Conservation (phyloP, 202 grass and related monocot genomes). For the Zoysia matrella region DNA sequence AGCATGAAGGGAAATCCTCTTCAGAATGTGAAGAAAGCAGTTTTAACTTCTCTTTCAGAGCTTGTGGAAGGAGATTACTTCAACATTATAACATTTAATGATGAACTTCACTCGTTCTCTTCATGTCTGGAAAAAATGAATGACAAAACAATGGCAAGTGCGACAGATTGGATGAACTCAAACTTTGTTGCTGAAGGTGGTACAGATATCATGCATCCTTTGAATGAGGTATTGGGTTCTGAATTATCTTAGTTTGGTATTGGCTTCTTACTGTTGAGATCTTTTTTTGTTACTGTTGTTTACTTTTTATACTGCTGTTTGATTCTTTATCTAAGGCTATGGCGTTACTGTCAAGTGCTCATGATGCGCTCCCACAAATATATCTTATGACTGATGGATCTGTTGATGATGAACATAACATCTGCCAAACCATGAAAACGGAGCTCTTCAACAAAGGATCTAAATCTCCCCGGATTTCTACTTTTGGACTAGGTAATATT, state of each 20-base stretch:
- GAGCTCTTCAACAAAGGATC: conserved; percentile 59
- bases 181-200: conserved; percentile 81
- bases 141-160: conserved; percentile 63
- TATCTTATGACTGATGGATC: conserved; percentile 96
- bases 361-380: conserved; percentile 79
- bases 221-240: conserved; percentile 65
- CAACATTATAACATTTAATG: conserved; percentile 90
- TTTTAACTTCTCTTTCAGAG: conserved; percentile 75
- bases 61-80: conserved; percentile 75
- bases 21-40: conserved; percentile 76
- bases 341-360: conserved; percentile 64
- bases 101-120: conserved; percentile 80
- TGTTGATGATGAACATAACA: conserved; percentile 81
- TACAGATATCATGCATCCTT: too few relatives aligned
- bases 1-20: conserved; percentile 95
- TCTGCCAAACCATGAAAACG: conserved; percentile 69
- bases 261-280: conserved; percentile 18
- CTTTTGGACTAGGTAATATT: conserved; percentile 89
- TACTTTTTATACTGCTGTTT: conserved; percentile 28
- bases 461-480: conserved; percentile 37
- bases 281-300: neutral
- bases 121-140: conserved; percentile 81
- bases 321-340: conserved; percentile 66
- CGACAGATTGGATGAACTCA: conserved; percentile 67
- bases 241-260: conserved; percentile 1